These are phyloP conservation scores for Penicillium sclerotigenum DNA, from an alignment of 2,329 filamentous ascomycete genomes.

Conservation along the genomic window DNA sequence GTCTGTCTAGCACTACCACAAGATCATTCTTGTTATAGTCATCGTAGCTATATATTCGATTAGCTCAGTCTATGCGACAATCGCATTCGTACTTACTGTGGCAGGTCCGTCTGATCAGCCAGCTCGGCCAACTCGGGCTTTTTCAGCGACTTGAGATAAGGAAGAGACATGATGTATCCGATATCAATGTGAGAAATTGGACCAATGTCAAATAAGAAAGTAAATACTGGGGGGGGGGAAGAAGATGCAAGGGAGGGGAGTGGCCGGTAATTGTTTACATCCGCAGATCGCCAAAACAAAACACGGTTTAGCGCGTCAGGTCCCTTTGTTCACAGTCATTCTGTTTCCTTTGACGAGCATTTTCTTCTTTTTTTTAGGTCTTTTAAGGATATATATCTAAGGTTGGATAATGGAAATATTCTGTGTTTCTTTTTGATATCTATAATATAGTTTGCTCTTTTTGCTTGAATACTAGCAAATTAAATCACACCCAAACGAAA, in stretches of 20 bases:
- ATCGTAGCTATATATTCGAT: conserved; percentile 55
- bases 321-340: conserved; percentile 9
- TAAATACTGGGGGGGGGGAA: conserved; percentile 7
- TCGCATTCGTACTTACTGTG: conserved; percentile 60
- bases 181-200: conserved; percentile 5
- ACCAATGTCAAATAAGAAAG: conserved; percentile 17
- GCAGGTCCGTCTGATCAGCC: conserved; percentile 66
- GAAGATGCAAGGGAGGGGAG: conserved; percentile 21
- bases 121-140: conserved; percentile 76
- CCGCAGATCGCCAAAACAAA: conserved; percentile 30
- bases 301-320: conserved; percentile 24
- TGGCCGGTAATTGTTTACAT: conserved; percentile 32
- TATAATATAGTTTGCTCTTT: background rate
- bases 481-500: background rate
- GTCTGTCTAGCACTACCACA: conserved; percentile 69
- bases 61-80: conserved; percentile 9
- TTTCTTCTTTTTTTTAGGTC: background rate
- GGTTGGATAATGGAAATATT: background rate
- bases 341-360: background rate
- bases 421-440: background rate
- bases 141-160: conserved; percentile 76
- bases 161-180: conserved; percentile 59
- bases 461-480: background rate
- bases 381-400: background rate
- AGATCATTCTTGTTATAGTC: conserved; percentile 75